phyloP scores from a whole-genome alignment of 2,329 filamentous ascomycete genomes.

The Didymella sp. region DNA sequence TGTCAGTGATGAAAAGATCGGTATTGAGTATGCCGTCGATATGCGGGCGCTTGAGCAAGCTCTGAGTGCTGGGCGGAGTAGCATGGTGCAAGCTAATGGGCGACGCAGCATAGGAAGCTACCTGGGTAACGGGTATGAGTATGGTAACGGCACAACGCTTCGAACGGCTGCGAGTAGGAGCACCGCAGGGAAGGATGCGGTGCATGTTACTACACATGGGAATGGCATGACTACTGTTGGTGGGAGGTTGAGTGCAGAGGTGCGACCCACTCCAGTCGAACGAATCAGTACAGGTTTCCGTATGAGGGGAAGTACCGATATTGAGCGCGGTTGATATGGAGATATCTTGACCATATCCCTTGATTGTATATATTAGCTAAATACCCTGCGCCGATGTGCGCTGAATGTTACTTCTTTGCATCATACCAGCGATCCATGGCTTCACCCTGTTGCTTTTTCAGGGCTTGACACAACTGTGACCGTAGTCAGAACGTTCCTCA shows the following conservation, averaged over 20 bases:
- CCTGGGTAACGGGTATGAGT: slow-evolving; percentile 25
- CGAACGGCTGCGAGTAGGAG: slow-evolving; percentile 45
- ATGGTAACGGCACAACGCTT: slow-evolving; percentile 26
- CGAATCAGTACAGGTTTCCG: slow-evolving; percentile 45
- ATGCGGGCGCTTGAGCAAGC: slow-evolving; percentile 38
- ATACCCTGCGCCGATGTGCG: not conserved
- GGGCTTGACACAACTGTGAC: too few species aligned
- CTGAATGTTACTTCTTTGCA: not conserved
- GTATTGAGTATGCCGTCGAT: slow-evolving; percentile 31
- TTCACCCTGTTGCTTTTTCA: too few species aligned
- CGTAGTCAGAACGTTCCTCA: too few species aligned
- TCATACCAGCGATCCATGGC: too few species aligned
- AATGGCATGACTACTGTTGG: slow-evolving; percentile 19
- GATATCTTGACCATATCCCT: not conserved
- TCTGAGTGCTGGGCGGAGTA: slow-evolving; percentile 37
- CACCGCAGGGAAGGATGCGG: slow-evolving; percentile 29
- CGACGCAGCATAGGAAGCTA: slow-evolving; percentile 42
- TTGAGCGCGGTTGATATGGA: slow-evolving; percentile 25
- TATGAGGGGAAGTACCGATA: slow-evolving; percentile 42
- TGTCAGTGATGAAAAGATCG: slow-evolving; percentile 21
- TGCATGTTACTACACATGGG: slow-evolving; percentile 15
- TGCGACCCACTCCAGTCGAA: slow-evolving; percentile 30
- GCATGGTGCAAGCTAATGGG: slow-evolving; percentile 27
- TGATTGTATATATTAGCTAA: not conserved
- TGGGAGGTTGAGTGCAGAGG: slow-evolving; percentile 30